These are phyloP conservation scores for Aspergillus hortae DNA, from an alignment of 2,329 filamentous ascomycete genomes.

Conservation along the genomic window DNA sequence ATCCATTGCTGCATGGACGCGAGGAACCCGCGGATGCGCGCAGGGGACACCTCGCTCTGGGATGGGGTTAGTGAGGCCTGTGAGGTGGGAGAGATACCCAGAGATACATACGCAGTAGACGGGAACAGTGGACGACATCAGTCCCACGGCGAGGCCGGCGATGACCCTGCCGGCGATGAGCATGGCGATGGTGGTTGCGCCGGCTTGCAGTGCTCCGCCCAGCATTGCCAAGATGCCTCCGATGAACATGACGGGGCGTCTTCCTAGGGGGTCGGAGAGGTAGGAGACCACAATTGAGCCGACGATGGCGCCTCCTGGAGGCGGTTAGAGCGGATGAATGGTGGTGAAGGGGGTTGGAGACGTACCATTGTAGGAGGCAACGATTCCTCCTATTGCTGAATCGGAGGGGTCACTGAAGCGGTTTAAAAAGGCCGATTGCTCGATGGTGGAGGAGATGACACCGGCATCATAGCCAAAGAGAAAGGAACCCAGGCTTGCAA, in stretches of 20 bases:
- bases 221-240: conserved; percentile 32
- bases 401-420: conserved; percentile 30
- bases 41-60: conserved; percentile 38
- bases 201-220: conserved; percentile 34
- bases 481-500: conserved; percentile 47
- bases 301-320: conserved; percentile 36
- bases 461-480: conserved; percentile 48
- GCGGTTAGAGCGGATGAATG: conserved; percentile 9
- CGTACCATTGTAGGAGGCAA: conserved; percentile 38
- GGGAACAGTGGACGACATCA: conserved; percentile 46
- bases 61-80: neutral
- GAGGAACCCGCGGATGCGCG: conserved; percentile 38
- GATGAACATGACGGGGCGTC: conserved; percentile 30
- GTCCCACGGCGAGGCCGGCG: conserved; percentile 49
- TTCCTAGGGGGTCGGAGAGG: conserved; percentile 32
- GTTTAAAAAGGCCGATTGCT: conserved; percentile 29
- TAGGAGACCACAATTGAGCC: conserved; percentile 32
- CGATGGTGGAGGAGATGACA: conserved; percentile 36
- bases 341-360: neutral
- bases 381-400: conserved; percentile 35
- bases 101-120: conserved; percentile 40
- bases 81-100: conserved; percentile 15
- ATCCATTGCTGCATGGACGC: conserved; percentile 46
- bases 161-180: conserved; percentile 50
- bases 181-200: conserved; percentile 33